Base-by-base conservation (phyloP, 1,139 yeast genomes). In the Scheffersomyces quercinus region DNA sequence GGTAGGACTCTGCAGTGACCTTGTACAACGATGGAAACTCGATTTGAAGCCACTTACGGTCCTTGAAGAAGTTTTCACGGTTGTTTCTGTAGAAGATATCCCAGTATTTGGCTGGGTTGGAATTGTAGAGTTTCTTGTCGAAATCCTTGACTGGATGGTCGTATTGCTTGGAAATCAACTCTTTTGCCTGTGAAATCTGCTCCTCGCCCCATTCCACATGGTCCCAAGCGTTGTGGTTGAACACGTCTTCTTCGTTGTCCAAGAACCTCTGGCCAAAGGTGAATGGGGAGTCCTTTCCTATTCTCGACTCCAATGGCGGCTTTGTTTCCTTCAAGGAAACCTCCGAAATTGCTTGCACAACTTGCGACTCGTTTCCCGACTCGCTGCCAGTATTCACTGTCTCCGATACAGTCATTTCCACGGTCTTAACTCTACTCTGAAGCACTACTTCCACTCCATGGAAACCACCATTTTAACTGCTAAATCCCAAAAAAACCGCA, bases 131-230 rank as follows among this genome's bases (percentile, higher is more conserved):
- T 30, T 77, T 75, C 66, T 88, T 89, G 61, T 93, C 96, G 58
- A 86, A 88, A 3, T 87, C 96, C 39, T 81, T 75, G 12, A 95
- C 99, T 0, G 98, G 98, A 43, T 75, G 70, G 38, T 85, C 89
- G 50, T 81, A 79, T 61, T 93, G 99, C 51, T 82, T 79, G 11
- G 79, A 68, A 28, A 93, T 86, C 64, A 85, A 81, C 53, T 76
- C 83, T 60, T 87, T 78, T 3, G 97, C 97, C 52, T 85, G 82
- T 15, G 73, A 63, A 28, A 84, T 68, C 61, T 95, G 98, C 54
- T 89, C 96, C 40, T 86, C 90, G 39, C 96, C 98, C 97, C 97
- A 91, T 59, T 90, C 97, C 15, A 90, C 97, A 61, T 95, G 96
- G 62, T 93, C 99, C 85, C 99, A 93, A 0, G 99, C 99, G 64